Evolutionary conservation across 805 yeast genomes (phyloP).

Genomic region (Myxozyma nipponensis): DNA sequence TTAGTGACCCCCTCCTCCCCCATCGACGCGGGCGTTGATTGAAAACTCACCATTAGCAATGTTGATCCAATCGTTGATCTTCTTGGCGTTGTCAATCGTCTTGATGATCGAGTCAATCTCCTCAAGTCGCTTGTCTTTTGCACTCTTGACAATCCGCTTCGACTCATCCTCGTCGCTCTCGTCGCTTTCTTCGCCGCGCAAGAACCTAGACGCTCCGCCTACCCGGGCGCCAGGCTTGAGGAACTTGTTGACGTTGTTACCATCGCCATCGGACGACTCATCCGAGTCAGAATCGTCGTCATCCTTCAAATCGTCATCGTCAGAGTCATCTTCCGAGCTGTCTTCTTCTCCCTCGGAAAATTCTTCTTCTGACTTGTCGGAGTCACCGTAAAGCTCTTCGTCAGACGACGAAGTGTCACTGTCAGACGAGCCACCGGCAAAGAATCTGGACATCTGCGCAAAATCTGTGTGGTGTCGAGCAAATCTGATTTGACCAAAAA

Average conservation of each 20-base stretch:
- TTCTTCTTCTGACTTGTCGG: constrained; percentile 17
- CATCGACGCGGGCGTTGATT: neutral
- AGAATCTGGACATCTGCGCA: constrained; percentile 79
- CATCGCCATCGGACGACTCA: constrained; percentile 33
- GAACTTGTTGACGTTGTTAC: constrained; percentile 36
- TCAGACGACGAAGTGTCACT: constrained; percentile 62
- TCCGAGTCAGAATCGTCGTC: constrained; percentile 37
- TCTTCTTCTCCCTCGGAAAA: constrained; percentile 37
- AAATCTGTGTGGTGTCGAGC: neutral
- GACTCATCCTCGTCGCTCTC: constrained; percentile 56
- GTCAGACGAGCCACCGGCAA: constrained; percentile 53
- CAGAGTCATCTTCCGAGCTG: constrained; percentile 44
- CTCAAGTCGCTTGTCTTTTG: constrained; percentile 86
- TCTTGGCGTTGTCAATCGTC: constrained; percentile 63
- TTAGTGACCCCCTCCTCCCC: neutral
- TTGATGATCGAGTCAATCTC: constrained; percentile 70
- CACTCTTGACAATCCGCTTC: constrained; percentile 83
- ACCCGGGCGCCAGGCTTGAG: constrained; percentile 37
- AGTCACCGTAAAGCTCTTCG: constrained; percentile 50
- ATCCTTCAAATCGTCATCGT: constrained; percentile 38
- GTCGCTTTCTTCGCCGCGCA: constrained; percentile 39
- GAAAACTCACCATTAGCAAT: constrained; percentile 45
- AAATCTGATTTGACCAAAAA: too few species aligned
- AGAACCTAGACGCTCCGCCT: constrained; percentile 38
- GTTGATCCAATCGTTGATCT: constrained; percentile 73